These are phyloP conservation scores for Monosporascus ibericus DNA, from an alignment of 2,329 filamentous ascomycete species.

Conservation along the genomic window DNA sequence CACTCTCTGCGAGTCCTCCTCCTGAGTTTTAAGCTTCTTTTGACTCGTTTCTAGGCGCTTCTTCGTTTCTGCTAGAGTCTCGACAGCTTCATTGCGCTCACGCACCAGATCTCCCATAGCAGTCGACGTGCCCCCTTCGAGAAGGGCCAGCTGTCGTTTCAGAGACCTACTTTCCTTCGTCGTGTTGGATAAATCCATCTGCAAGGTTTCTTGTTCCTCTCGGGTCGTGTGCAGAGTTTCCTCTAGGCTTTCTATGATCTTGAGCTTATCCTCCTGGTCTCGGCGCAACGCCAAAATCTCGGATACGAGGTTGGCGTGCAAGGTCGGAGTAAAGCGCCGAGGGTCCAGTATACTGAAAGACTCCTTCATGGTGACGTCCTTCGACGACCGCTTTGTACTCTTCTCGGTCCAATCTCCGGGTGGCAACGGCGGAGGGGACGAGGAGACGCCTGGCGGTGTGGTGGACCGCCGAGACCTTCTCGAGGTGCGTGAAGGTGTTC, in stretches of 20 bases:
- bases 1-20: conserved; percentile 74
- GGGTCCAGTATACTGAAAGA: conserved; percentile 74
- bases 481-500: conserved; percentile 61
- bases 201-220: conserved; percentile 68
- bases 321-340: conserved; percentile 85
- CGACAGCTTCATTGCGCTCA: conserved; percentile 80
- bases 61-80: conserved; percentile 64
- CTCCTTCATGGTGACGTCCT: conserved; percentile 60
- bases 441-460: conserved; percentile 54
- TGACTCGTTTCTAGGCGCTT: conserved; percentile 72
- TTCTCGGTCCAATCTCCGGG: conserved; percentile 37
- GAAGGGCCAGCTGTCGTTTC: conserved; percentile 76
- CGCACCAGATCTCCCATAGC: conserved; percentile 76
- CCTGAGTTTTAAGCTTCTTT: conserved; percentile 70
- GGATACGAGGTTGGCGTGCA: conserved; percentile 90
- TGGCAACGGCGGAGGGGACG: conserved; percentile 50
- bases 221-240: conserved; percentile 62
- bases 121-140: conserved; percentile 84
- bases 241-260: conserved; percentile 81
- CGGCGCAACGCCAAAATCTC: conserved; percentile 84
- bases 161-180: conserved; percentile 73
- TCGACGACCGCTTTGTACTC: conserved; percentile 45
- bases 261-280: conserved; percentile 85
- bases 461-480: conserved; percentile 59
- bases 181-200: conserved; percentile 53